Conservation (phyloP, 2,329 filamentous ascomycete species). For the Fusarium sp. region DNA sequence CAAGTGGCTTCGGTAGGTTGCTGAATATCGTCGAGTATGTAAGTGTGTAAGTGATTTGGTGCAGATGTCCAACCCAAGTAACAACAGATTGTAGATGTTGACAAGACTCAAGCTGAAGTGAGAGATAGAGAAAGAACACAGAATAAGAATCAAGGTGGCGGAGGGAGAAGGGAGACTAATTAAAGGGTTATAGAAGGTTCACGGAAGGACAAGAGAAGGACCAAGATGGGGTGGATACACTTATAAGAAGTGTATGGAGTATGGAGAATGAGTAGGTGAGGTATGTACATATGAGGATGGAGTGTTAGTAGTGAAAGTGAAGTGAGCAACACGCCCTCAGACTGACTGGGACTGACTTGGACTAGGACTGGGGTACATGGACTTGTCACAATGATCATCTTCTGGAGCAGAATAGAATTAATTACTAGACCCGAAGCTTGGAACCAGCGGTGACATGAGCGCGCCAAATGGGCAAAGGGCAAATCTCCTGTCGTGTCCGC, state of each 20-base stretch:
- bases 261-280: neutral
- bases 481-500: constrained; percentile 40
- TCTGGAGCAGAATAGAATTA: constrained; percentile 33
- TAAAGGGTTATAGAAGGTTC: constrained; percentile 41
- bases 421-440: constrained; percentile 43
- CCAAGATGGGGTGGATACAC: constrained; percentile 46
- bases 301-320: constrained; percentile 28
- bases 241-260: constrained; percentile 41
- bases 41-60: neutral
- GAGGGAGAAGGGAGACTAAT: constrained; percentile 35
- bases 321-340: constrained; percentile 34
- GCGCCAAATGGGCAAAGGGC: constrained; percentile 27
- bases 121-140: constrained; percentile 16
- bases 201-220: constrained; percentile 39
- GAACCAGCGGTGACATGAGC: constrained; percentile 48
- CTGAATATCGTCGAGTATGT: constrained; percentile 17
- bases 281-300: constrained; percentile 13
- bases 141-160: constrained; percentile 16
- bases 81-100: neutral
- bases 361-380: constrained; percentile 39
- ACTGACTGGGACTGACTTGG: neutral
- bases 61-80: neutral
- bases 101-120: constrained; percentile 1
- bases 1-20: neutral
- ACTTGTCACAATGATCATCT: constrained; percentile 37